Evolutionary conservation across 2,329 filamentous ascomycete genomes (phyloP).

Genomic region (Epichloe aotearoae): DNA sequence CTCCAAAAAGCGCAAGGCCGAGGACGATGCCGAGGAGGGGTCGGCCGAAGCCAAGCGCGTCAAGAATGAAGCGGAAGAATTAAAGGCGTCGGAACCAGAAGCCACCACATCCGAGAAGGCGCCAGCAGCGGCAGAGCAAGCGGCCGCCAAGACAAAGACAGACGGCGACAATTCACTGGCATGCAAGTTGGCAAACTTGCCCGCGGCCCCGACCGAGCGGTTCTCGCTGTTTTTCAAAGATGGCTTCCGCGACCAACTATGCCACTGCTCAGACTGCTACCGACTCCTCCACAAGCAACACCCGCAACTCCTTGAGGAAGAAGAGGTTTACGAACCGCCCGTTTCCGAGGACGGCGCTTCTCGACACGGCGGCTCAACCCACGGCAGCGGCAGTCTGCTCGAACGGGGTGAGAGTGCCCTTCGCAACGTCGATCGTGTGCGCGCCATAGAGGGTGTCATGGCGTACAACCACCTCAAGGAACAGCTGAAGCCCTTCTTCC

Average conservation of each 20-base stretch:
- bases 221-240: slow-evolving; percentile 76
- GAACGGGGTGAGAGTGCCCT: slow-evolving; percentile 89
- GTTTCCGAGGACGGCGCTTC: slow-evolving; percentile 52
- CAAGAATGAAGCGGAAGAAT: slow-evolving; percentile 26
- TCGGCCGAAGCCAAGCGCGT: slow-evolving; percentile 35
- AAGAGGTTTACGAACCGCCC: slow-evolving; percentile 87
- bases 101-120: background rate
- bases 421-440: slow-evolving; percentile 81
- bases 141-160: background rate
- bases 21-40: slow-evolving; percentile 31
- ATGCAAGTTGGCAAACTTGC: slow-evolving; percentile 51
- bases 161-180: slow-evolving; percentile 7
- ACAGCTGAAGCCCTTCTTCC: slow-evolving; percentile 86
- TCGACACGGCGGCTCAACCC: slow-evolving; percentile 40
- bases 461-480: slow-evolving; percentile 95
- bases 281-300: slow-evolving; percentile 53
- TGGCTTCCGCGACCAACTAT: slow-evolving; percentile 69
- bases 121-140: background rate
- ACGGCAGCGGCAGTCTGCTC: slow-evolving; percentile 69
- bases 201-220: slow-evolving; percentile 36
- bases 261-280: slow-evolving; percentile 73
- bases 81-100: background rate
- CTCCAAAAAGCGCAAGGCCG: slow-evolving; percentile 54
- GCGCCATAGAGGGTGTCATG: slow-evolving; percentile 94
- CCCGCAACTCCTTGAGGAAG: slow-evolving; percentile 79